phyloP scores from a whole-genome alignment of 352 stramenopile genomes.

The Thalassiosira allenii region DNA sequence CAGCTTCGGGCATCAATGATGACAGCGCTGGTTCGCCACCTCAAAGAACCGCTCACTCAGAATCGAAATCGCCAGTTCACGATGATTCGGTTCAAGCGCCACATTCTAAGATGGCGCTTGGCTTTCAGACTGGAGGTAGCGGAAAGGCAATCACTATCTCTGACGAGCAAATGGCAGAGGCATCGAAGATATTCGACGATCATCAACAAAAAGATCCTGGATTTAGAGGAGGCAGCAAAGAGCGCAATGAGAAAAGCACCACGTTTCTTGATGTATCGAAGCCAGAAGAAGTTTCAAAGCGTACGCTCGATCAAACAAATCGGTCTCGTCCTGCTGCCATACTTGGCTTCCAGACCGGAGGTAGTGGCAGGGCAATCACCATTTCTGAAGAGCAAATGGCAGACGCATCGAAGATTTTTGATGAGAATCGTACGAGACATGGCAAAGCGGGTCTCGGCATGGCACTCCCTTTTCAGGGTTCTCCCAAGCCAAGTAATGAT shows the following conservation, averaged over 20 bases:
- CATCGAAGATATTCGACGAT: slow-evolving; percentile 7
- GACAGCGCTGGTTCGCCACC: slow-evolving; percentile 1
- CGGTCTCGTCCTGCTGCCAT: no score
- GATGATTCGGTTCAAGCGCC: neutral
- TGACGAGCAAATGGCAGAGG: slow-evolving; percentile 25
- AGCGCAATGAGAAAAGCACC: no score
- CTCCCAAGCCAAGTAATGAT: no score
- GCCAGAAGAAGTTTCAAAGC: no score
- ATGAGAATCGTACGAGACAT: neutral
- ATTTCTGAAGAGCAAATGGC: slow-evolving; percentile 24
- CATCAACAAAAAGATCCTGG: neutral
- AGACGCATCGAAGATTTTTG: slow-evolving; percentile 17
- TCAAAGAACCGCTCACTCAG: neutral
- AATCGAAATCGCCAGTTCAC: neutral
- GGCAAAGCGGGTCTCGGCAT: no score
- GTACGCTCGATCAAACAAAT: no score
- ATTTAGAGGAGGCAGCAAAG: neutral
- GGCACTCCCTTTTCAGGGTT: no score
- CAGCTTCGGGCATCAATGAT: slow-evolving; percentile 3
- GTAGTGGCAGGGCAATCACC: slow-evolving; percentile 29
- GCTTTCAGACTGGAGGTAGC: slow-evolving; percentile 27
- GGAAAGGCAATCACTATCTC: slow-evolving; percentile 22
- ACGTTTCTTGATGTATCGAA: no score
- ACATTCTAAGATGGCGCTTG: neutral
- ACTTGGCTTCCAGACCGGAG: slow-evolving; percentile 14